These are phyloP conservation scores for maize (Zea mays) DNA, from an alignment of 176 grass and related monocot species.

Conservation along the genomic window DNA sequence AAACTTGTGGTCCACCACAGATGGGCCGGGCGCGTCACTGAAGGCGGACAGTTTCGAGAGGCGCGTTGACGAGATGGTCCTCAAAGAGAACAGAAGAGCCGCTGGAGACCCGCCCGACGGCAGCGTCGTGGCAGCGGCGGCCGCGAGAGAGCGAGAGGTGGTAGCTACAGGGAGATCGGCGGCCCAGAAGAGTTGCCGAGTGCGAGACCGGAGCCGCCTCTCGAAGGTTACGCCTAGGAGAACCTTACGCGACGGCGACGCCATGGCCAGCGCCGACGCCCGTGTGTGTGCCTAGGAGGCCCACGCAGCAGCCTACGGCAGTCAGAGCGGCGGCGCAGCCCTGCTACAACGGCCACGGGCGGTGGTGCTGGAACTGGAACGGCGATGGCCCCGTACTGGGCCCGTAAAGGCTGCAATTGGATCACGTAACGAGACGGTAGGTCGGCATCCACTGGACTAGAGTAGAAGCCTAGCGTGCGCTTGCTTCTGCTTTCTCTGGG, in stretches of 20 bases:
- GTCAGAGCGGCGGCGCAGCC: not conserved
- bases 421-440: not conserved
- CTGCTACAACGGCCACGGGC: not conserved
- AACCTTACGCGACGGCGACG: conserved; percentile 26
- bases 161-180: conserved; percentile 37
- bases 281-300: too few relatives aligned
- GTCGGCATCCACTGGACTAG: not conserved
- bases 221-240: conserved; percentile 7
- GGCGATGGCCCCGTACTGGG: not conserved
- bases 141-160: conserved; percentile 1
- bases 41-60: conserved; percentile 4
- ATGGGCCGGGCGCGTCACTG: conserved; percentile 38
- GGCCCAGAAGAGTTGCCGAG: not conserved
- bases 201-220: conserved; percentile 1
- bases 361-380: not conserved
- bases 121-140: conserved; percentile 15
- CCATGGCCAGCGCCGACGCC: conserved; percentile 29
- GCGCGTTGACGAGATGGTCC: conserved; percentile 54
- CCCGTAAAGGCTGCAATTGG: not conserved
- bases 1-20: conserved; percentile 52
- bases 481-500: not conserved
- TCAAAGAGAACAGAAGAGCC: conserved; percentile 14
- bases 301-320: not conserved
- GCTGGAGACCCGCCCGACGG: not conserved
- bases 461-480: not conserved